Conservation (phyloP, 345 rosid genomes). For the Iberis pinnata region DNA sequence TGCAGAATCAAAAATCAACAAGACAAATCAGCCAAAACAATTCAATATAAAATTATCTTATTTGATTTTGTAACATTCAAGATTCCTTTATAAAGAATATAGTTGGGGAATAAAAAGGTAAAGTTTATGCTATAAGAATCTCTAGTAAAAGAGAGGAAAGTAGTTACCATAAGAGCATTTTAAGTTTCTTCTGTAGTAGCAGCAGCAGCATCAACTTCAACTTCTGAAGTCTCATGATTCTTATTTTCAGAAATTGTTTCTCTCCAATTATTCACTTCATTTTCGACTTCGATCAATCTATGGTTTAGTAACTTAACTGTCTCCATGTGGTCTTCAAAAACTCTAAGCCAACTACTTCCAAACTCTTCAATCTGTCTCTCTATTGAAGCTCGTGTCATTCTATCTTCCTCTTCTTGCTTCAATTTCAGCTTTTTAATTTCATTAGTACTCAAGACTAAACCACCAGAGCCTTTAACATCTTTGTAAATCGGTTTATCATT, state of each 20-base stretch:
- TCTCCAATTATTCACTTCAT: constrained; percentile 36
- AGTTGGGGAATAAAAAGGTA: too few species aligned
- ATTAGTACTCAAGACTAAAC: constrained; percentile 56
- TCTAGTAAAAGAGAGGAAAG: neutral
- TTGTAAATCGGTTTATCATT: constrained; percentile 56
- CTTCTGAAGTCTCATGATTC: constrained; percentile 27
- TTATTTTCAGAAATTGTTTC: constrained; percentile 32
- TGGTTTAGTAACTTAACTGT: constrained; percentile 26
- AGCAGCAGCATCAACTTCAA: constrained; percentile 27
- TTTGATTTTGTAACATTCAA: too few species aligned
- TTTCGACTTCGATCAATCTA: constrained; percentile 38
- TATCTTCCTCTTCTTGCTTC: constrained; percentile 70
- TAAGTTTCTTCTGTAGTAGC: constrained; percentile 28
- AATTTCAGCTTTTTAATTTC: constrained; percentile 62
- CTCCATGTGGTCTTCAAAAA: constrained; percentile 31
- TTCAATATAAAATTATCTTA: too few species aligned
- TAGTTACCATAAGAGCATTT: constrained; percentile 25
- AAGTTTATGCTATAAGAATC: too few species aligned
- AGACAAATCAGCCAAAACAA: neutral
- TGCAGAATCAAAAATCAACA: neutral
- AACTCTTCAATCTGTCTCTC: constrained; percentile 52
- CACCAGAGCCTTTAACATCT: constrained; percentile 71
- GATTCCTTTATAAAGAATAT: too few species aligned
- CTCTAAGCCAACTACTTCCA: constrained; percentile 33
- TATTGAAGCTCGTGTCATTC: constrained; percentile 26